phyloP scores from a whole-genome alignment of 345 rosid species.

The Linum tenue region DNA sequence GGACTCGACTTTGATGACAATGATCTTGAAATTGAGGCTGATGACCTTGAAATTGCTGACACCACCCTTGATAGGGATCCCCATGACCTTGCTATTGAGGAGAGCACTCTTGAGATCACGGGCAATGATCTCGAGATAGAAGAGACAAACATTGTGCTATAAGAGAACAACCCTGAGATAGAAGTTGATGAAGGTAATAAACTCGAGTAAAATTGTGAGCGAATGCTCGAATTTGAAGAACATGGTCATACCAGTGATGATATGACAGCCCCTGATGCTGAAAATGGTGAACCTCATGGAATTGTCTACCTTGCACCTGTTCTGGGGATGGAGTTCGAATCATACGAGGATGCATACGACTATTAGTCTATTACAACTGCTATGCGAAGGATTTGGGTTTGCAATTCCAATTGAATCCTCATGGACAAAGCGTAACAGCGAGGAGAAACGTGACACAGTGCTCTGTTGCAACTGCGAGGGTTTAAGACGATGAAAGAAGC shows the following conservation, averaged over 20 bases:
- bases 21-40: neutral
- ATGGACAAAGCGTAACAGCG: conserved; percentile 83
- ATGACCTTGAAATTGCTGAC: neutral
- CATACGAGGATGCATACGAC: conserved; percentile 77
- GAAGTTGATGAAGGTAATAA: no score
- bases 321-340: conserved; percentile 72
- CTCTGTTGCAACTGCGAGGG: conserved; percentile 91
- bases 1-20: neutral
- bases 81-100: neutral
- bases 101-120: neutral
- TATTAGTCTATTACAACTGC: conserved; percentile 58
- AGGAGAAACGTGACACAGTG: conserved; percentile 84
- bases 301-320: conserved; percentile 43
- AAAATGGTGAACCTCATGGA: conserved; percentile 14
- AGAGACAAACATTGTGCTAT: no score
- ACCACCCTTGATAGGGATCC: neutral
- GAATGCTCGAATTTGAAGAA: conserved; percentile 32
- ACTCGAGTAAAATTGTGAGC: conserved; percentile 6
- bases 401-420: conserved; percentile 80
- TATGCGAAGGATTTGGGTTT: conserved; percentile 75
- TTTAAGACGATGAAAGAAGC: conserved; percentile 73
- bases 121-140: neutral
- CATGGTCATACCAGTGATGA: conserved; percentile 24
- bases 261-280: conserved; percentile 1
- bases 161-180: no score